A percentile compares a stretch with the other conserved stretches of the same genome.
phyloP scores from a whole-genome alignment of 305 asterid species.

The Rubia balearica region DNA sequence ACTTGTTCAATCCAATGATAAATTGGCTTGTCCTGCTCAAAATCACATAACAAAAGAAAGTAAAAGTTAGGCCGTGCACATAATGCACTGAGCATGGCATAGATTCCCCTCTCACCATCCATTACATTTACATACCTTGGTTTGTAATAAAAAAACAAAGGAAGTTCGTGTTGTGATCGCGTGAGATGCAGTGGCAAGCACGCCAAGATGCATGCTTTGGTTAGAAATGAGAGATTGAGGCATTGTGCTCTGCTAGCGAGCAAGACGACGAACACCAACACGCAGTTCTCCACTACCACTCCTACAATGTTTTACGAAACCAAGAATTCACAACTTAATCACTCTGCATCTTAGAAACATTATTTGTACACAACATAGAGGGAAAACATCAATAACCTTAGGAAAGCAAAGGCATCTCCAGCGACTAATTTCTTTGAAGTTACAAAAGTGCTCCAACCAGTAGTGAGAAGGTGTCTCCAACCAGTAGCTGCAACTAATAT shows the following conservation, averaged over 20 bases:
- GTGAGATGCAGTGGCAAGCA: constrained; percentile 89
- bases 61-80: background rate
- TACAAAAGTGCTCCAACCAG: constrained; percentile 94
- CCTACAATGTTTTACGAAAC: constrained; percentile 27
- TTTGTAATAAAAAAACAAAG: constrained; percentile 68
- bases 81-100: background rate
- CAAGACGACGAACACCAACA: constrained; percentile 69
- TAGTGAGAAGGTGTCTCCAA: constrained; percentile 86
- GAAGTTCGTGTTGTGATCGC: constrained; percentile 56
- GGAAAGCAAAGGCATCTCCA: constrained; percentile 75
- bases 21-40: constrained; percentile 34
- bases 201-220: constrained; percentile 92
- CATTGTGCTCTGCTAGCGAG: constrained; percentile 58
- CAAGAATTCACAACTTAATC: background rate
- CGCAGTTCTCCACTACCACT: constrained; percentile 59
- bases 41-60: background rate
- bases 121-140: constrained; percentile 44
- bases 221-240: constrained; percentile 79
- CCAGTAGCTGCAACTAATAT: too few relatives aligned
- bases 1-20: constrained; percentile 71
- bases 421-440: constrained; percentile 76
- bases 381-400: constrained; percentile 39
- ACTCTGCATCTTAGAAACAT: background rate
- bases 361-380: background rate
- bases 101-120: background rate